Percentiles rank a stretch among this genome's conserved stretches.
phyloP scores from a whole-genome alignment of 2,329 filamentous ascomycete genomes.

The Geosmithia putterillii region DNA sequence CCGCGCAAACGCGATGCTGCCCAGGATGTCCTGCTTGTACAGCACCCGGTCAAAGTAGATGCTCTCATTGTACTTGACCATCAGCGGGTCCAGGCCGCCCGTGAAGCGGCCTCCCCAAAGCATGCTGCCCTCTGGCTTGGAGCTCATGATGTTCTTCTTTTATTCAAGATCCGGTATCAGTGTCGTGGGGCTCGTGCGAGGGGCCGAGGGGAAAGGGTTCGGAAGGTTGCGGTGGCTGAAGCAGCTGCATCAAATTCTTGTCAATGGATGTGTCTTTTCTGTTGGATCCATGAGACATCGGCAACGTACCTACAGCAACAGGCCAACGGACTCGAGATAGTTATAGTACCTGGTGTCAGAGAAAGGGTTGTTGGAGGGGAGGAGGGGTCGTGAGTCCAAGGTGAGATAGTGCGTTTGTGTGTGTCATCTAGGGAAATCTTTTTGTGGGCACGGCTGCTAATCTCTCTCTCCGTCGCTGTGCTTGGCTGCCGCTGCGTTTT shows the following conservation, averaged over 20 bases:
- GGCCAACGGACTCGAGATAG: not conserved
- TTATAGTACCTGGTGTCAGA: not conserved
- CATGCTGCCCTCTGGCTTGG: conserved; percentile 14
- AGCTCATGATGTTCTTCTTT: conserved; percentile 8
- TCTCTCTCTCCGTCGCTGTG: not conserved
- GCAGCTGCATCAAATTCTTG: not conserved
- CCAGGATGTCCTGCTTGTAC: conserved; percentile 69
- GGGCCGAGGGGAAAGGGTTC: not conserved
- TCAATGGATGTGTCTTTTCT: not conserved
- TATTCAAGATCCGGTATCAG: not conserved
- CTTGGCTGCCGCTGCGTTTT: not conserved
- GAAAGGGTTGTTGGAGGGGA: not conserved
- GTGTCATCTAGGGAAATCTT: not conserved
- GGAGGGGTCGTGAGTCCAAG: not conserved
- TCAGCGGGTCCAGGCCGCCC: conserved; percentile 66
- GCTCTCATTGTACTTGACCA: conserved; percentile 74
- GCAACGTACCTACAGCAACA: not conserved
- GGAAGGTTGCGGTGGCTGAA: no score
- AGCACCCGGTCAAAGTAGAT: conserved; percentile 70
- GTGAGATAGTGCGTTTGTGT: not conserved
- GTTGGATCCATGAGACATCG: not conserved
- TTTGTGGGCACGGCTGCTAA: not conserved
- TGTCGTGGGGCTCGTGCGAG: not conserved
- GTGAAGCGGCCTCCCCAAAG: conserved; percentile 40
- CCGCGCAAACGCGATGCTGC: conserved; percentile 69